These are phyloP conservation scores for Physocladia obscura DNA, from an alignment of 192 early-diverging fungal species.

Conservation along the genomic window DNA sequence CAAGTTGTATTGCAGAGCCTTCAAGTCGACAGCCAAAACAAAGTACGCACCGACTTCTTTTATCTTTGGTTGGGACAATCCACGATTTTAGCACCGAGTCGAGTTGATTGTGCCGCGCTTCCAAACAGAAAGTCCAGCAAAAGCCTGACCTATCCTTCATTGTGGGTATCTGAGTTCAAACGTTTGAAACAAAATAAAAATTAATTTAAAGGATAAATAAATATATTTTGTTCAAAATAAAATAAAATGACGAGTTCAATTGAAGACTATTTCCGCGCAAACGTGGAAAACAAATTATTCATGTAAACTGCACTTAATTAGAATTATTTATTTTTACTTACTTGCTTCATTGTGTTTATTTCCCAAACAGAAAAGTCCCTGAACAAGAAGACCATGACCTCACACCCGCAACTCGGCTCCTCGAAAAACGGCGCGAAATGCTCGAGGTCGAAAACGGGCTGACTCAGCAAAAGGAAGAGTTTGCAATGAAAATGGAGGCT, in stretches of 20 bases:
- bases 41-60: no score
- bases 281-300: constrained; percentile 57
- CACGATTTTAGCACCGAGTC: no score
- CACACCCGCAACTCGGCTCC: constrained; percentile 57
- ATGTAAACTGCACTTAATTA: constrained; percentile 33
- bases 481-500: constrained; percentile 64
- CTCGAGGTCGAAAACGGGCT: constrained; percentile 65
- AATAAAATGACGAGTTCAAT: constrained; percentile 29
- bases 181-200: no score
- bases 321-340: background rate
- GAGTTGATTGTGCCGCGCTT: no score
- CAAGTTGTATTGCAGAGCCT: no score
- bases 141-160: no score
- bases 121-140: no score
- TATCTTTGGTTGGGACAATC: no score
- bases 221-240: background rate
- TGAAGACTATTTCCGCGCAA: constrained; percentile 55
- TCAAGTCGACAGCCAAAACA: no score
- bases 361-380: constrained; percentile 46
- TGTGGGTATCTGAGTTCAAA: no score
- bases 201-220: background rate
- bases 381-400: constrained; percentile 63
- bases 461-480: constrained; percentile 61
- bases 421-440: constrained; percentile 65
- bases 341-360: background rate